Evolutionary conservation across 2,329 filamentous ascomycete species (phyloP), one percentile per base, ranked within the genome.

Genomic region (Colletotrichum nymphaeae): DNA sequence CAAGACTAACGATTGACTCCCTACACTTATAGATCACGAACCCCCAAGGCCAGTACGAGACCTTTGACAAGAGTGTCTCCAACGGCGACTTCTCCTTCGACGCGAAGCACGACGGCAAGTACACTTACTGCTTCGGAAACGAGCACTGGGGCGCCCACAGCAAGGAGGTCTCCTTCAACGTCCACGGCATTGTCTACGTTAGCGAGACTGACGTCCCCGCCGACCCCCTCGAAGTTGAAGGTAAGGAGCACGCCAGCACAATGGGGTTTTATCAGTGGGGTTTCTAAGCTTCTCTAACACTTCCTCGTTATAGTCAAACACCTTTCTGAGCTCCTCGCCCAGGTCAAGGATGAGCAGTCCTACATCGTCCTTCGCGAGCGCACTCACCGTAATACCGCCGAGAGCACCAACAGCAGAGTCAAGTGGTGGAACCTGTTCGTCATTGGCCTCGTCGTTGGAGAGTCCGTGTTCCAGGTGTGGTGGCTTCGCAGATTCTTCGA

Each of bases 391-490:
- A 99, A 99, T 87, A 99, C 97, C 11, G 97, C 97, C 76, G 97
- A 99, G 88, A 98, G 95, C 89, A 99, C 97, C 80, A 99, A 99
- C 85, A 90, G 92, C 78, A 91, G 97, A 77, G 97, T 99, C 83
- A 99, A 99, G 88, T 99, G 97, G 97, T 99, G 97, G 97, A 98
- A 97, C 84, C 90, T 98, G 79, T 98, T 98, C 85, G 95, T 99
- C 85, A 91, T 99, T 76, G 90, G 91, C 69, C 92, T 98, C 63
- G 90, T 99, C 75, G 88, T 97, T 77, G 95, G 93, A 79, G 95
- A 98, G 87, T 97, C 95, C 74, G 87, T 98, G 77, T 99, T 99
- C 88, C 97, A 99, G 87, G 96, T 99, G 77, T 99, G 97, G 96
- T 99, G 97, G 95, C 85, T 99, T 83, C 97, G 97, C 87, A 91